phyloP scores from a whole-genome alignment of 352 stramenopile species.

The Globisporangium paddicum region DNA sequence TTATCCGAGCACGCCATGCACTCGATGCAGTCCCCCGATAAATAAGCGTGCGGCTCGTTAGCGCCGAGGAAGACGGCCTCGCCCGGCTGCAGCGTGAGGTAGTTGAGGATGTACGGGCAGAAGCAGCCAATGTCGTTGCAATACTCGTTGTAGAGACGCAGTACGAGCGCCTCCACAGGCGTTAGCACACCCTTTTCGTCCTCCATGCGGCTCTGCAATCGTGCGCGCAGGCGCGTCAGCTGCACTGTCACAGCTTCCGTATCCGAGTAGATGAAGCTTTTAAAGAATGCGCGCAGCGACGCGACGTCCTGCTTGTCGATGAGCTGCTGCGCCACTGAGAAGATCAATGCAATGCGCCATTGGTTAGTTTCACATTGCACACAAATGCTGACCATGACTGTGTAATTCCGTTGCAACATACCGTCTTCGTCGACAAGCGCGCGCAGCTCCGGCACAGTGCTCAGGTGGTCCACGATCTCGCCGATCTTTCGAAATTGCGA shows the following conservation, averaged over 20 bases:
- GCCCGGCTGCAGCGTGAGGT: constrained; percentile 92
- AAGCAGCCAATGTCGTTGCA: constrained; percentile 97
- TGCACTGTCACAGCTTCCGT: constrained; percentile 58
- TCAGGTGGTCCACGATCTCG: constrained; percentile 81
- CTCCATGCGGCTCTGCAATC: constrained; percentile 36
- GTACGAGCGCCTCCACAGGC: constrained; percentile 73
- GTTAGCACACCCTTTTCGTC: constrained; percentile 17
- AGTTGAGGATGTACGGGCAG: constrained; percentile 98
- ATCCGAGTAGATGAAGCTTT: constrained; percentile 76
- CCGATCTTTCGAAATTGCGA: constrained; percentile 89
- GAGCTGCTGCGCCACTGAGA: constrained; percentile 32
- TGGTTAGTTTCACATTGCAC: background rate
- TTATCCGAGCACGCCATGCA: constrained; percentile 99
- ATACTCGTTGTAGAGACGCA: constrained; percentile 94
- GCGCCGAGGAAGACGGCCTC: constrained; percentile 97
- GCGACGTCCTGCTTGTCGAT: constrained; percentile 27
- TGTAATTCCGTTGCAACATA: background rate
- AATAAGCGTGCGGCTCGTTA: constrained; percentile 99
- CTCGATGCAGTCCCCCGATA: constrained; percentile 95
- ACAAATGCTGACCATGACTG: background rate
- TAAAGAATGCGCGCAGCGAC: constrained; percentile 68
- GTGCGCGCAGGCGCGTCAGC: constrained; percentile 69
- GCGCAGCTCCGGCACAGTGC: constrained; percentile 80
- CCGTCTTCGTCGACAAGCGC: constrained; percentile 25
- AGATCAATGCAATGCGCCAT: constrained; percentile 3